These are phyloP conservation scores for Candida wancherniae DNA, from an alignment of 805 yeast species.

Conservation along the genomic window DNA sequence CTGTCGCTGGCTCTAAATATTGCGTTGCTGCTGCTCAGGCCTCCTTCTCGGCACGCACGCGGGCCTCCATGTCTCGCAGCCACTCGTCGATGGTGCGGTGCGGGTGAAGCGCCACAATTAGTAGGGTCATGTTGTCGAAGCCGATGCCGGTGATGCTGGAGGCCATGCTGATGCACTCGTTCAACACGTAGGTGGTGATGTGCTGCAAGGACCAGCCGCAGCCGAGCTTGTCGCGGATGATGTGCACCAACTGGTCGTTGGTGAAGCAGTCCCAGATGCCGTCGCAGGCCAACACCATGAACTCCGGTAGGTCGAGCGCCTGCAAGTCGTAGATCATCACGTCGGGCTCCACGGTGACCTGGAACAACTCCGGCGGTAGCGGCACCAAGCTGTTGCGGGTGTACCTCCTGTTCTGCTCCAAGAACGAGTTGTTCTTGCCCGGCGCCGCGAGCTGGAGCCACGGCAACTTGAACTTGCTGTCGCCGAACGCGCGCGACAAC, in stretches of 20 bases:
- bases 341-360: slow-evolving; percentile 43
- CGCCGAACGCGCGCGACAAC: slow-evolving; percentile 42
- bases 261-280: slow-evolving; percentile 49
- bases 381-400: slow-evolving; percentile 26
- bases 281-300: slow-evolving; percentile 40
- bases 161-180: slow-evolving; percentile 66
- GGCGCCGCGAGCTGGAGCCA: slow-evolving; percentile 21
- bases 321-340: slow-evolving; percentile 33
- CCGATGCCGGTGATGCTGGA: slow-evolving; percentile 74
- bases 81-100: slow-evolving; percentile 47
- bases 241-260: slow-evolving; percentile 48
- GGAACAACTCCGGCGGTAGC: slow-evolving; percentile 41
- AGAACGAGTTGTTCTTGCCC: slow-evolving; percentile 28
- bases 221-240: slow-evolving; percentile 54
- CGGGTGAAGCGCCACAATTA: slow-evolving; percentile 60
- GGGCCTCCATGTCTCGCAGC: slow-evolving; percentile 50
- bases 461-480: slow-evolving; percentile 38
- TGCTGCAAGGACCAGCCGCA: slow-evolving; percentile 55
- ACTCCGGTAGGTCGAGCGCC: slow-evolving; percentile 28
- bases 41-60: slow-evolving; percentile 1
- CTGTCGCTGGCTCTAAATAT: too few relatives aligned
- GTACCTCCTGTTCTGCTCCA: slow-evolving; percentile 19
- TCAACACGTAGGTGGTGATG: slow-evolving; percentile 55
- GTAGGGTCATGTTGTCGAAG: slow-evolving; percentile 75
- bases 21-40: too few relatives aligned